These are phyloP conservation scores for Neobulgaria alba DNA, from an alignment of 2,329 filamentous ascomycete genomes.

Conservation along the genomic window DNA sequence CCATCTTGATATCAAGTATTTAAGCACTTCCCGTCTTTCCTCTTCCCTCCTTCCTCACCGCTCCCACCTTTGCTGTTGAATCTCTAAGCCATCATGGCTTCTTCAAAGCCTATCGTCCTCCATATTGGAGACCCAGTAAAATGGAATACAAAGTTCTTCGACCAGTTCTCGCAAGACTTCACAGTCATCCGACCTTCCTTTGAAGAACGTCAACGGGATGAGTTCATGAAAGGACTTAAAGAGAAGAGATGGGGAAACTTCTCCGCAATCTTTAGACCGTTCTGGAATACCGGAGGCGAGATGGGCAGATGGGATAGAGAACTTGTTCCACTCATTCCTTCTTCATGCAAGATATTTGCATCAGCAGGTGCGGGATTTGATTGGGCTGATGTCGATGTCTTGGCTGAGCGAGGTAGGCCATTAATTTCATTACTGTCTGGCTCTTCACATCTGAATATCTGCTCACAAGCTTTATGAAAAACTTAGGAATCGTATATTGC, in stretches of 20 bases:
- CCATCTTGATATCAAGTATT: too few relatives aligned
- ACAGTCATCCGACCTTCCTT: constrained; percentile 40
- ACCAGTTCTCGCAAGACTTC: constrained; percentile 33
- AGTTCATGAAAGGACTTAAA: constrained; percentile 40
- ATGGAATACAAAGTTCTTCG: constrained; percentile 25
- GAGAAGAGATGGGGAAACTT: constrained; percentile 48
- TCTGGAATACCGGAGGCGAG: constrained; percentile 56
- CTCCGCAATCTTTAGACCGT: constrained; percentile 43
- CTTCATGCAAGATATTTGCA: constrained; percentile 46
- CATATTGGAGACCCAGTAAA: constrained; percentile 29
- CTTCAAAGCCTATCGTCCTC: constrained; percentile 23
- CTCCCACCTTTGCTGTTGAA: not conserved
- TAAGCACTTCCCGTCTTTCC: too few relatives aligned
- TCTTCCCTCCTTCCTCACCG: not conserved
- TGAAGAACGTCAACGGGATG: constrained; percentile 41
- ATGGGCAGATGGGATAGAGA: constrained; percentile 57
- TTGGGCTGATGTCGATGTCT: constrained; percentile 50
- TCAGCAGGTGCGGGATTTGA: constrained; percentile 55
- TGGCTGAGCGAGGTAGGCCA: constrained; percentile 44
- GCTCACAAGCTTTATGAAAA: not conserved
- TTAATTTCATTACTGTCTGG: too few relatives aligned
- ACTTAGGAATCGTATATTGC: constrained; percentile 56
- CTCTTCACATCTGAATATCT: too few relatives aligned
- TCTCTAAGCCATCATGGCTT: not conserved
- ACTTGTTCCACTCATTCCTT: constrained; percentile 44